Percentiles rank a stretch among this genome's conserved stretches.
These are phyloP conservation scores for Dactylella cylindrospora DNA, from an alignment of 2,329 filamentous ascomycete genomes.

Conservation along the genomic window DNA sequence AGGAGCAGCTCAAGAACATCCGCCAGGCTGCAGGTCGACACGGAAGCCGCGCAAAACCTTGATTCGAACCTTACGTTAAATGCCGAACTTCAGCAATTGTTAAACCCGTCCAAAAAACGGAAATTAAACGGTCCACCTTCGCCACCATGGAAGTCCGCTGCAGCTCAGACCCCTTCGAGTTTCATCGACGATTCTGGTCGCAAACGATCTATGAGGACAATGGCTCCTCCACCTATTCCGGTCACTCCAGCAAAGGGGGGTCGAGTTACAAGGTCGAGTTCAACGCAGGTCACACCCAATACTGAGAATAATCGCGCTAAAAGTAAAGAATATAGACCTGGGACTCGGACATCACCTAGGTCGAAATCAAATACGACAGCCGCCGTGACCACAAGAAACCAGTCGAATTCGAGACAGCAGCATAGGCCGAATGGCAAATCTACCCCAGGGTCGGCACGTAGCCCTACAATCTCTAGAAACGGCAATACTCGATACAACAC, in stretches of 20 bases:
- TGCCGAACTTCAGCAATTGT: slow-evolving; percentile 13
- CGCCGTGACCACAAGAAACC: too few relatives aligned
- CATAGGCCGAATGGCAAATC: slow-evolving; percentile 8
- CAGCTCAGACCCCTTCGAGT: slow-evolving; percentile 81
- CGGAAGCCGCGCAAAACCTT: slow-evolving; percentile 31
- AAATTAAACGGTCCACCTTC: slow-evolving; percentile 56
- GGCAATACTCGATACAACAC: slow-evolving; percentile 3
- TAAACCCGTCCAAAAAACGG: slow-evolving; percentile 47
- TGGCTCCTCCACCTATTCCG: slow-evolving; percentile 49
- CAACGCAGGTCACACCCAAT: slow-evolving; percentile 46
- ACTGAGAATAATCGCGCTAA: slow-evolving; percentile 44
- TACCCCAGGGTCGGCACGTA: slow-evolving; percentile 6
- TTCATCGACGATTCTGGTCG: slow-evolving; percentile 70
- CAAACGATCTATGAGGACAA: slow-evolving; percentile 55
- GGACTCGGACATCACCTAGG: slow-evolving; percentile 51
- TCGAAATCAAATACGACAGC: too few relatives aligned
- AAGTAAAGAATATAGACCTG: slow-evolving; percentile 48
- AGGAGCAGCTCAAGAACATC: slow-evolving; percentile 35
- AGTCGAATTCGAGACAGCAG: slow-evolving; percentile 9
- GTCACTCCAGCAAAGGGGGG: slow-evolving; percentile 47
- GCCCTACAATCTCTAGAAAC: slow-evolving; percentile 13
- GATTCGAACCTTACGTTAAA: slow-evolving; percentile 15
- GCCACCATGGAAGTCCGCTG: slow-evolving; percentile 88
- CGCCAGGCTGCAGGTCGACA: slow-evolving; percentile 30
- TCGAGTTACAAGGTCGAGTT: slow-evolving; percentile 50